Evolutionary conservation across 257 asterid genomes (phyloP).

Genomic region (Solanum chilense): DNA sequence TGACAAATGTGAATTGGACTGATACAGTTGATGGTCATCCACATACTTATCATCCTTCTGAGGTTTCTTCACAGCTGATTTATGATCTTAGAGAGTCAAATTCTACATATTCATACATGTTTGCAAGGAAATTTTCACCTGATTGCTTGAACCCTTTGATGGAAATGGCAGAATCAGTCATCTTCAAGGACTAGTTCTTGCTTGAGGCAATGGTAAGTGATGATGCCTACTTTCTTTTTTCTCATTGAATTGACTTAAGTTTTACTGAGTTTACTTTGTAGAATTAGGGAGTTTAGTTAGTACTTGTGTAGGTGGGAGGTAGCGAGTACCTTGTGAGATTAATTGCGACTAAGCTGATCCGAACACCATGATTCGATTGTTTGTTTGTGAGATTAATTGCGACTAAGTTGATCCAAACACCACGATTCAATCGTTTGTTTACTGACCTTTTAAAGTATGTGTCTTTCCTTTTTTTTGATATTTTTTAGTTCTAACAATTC

Average conservation of each 20-base stretch:
- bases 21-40: slow-evolving; percentile 75
- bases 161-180: slow-evolving; percentile 66
- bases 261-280: neutral
- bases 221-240: neutral
- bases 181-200: slow-evolving; percentile 57
- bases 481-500: neutral
- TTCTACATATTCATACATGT: slow-evolving; percentile 50
- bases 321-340: neutral
- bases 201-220: slow-evolving; percentile 35
- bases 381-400: too few relatives aligned
- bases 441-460: neutral
- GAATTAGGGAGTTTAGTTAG: neutral
- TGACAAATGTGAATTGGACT: slow-evolving; percentile 88
- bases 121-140: slow-evolving; percentile 77
- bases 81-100: slow-evolving; percentile 55
- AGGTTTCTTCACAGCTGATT: slow-evolving; percentile 55
- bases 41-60: slow-evolving; percentile 64
- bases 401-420: neutral
- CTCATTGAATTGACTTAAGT: neutral
- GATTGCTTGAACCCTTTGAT: slow-evolving; percentile 68
- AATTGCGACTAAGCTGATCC: neutral
- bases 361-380: too few relatives aligned
- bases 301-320: neutral
- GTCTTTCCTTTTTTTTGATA: neutral
- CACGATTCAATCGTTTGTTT: neutral